Conservation (phyloP, 2,329 filamentous ascomycete species). For the Dothidotthia symphoricarpi region DNA sequence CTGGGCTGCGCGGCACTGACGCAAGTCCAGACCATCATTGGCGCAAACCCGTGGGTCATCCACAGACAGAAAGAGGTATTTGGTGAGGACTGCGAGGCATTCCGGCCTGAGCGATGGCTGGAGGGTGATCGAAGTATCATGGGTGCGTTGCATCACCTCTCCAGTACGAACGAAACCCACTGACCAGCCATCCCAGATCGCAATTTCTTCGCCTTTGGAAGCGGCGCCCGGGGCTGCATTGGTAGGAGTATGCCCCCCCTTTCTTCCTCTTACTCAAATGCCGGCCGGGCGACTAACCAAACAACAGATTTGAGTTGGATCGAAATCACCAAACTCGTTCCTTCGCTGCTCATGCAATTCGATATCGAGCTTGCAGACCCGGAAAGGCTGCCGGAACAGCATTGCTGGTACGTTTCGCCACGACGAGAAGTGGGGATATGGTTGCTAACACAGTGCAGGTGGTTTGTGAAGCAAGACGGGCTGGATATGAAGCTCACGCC, state of each 20-base stretch:
- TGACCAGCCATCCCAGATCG: slow-evolving; percentile 4
- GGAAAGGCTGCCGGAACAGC: slow-evolving; percentile 2
- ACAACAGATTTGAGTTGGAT: slow-evolving; percentile 26
- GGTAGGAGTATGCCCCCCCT: slow-evolving; percentile 8
- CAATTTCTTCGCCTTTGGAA: slow-evolving; percentile 13
- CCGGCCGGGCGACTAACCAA: background rate
- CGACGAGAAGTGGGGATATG: too few relatives aligned
- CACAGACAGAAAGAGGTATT: slow-evolving; percentile 14
- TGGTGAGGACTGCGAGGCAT: slow-evolving; percentile 14
- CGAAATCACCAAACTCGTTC: slow-evolving; percentile 37
- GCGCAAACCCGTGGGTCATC: slow-evolving; percentile 17
- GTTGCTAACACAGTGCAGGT: background rate
- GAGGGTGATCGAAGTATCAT: slow-evolving; percentile 8
- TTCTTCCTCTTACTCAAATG: background rate
- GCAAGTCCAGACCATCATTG: slow-evolving; percentile 7
- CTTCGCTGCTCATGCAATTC: slow-evolving; percentile 37
- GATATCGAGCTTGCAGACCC: slow-evolving; percentile 35
- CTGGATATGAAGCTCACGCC: slow-evolving; percentile 1
- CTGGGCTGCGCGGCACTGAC: background rate
- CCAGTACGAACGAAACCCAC: background rate
- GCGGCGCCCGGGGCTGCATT: slow-evolving; percentile 11
- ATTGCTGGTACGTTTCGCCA: slow-evolving; percentile 10
- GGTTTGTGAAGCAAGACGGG: slow-evolving; percentile 6
- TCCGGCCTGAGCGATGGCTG: slow-evolving; percentile 17
- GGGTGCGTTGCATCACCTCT: slow-evolving; percentile 1